These are phyloP conservation scores for Linderniella brevidens DNA, from an alignment of 257 asterid genomes.

Conservation along the genomic window DNA sequence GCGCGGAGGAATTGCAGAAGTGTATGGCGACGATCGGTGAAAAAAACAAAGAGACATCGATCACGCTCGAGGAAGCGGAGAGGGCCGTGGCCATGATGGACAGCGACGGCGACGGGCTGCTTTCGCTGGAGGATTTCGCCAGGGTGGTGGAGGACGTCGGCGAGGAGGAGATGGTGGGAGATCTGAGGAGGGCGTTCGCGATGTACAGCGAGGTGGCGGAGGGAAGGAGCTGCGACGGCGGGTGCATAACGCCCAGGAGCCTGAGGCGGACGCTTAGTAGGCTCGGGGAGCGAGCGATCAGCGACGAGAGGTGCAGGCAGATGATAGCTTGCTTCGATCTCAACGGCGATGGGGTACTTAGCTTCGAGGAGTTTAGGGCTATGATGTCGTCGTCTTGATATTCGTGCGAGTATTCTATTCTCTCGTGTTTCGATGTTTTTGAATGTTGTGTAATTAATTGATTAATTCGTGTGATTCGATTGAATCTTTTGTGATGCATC, in stretches of 20 bases:
- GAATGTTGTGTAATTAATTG: neutral
- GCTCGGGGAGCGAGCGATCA: conserved; percentile 34
- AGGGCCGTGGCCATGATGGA: conserved; percentile 28
- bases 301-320: conserved; percentile 24
- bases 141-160: conserved; percentile 28
- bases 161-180: conserved; percentile 30
- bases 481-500: too few relatives aligned
- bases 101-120: conserved; percentile 36
- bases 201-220: conserved; percentile 15
- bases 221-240: conserved; percentile 39
- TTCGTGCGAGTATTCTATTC: neutral
- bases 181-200: conserved; percentile 25
- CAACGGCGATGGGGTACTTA: conserved; percentile 42
- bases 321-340: conserved; percentile 45
- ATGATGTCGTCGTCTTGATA: conserved; percentile 29
- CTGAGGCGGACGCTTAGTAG: conserved; percentile 38
- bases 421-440: neutral
- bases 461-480: neutral
- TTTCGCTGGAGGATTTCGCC: conserved; percentile 37
- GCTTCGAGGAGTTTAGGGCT: conserved; percentile 35
- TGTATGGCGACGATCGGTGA: conserved; percentile 16
- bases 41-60: neutral
- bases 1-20: conserved; percentile 18
- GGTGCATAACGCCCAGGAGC: conserved; percentile 43
- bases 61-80: conserved; percentile 35